Percentiles rank a stretch among this genome's conserved stretches.
phyloP scores from a whole-genome alignment of 805 yeast genomes.

The Myxozyma neglecta region DNA sequence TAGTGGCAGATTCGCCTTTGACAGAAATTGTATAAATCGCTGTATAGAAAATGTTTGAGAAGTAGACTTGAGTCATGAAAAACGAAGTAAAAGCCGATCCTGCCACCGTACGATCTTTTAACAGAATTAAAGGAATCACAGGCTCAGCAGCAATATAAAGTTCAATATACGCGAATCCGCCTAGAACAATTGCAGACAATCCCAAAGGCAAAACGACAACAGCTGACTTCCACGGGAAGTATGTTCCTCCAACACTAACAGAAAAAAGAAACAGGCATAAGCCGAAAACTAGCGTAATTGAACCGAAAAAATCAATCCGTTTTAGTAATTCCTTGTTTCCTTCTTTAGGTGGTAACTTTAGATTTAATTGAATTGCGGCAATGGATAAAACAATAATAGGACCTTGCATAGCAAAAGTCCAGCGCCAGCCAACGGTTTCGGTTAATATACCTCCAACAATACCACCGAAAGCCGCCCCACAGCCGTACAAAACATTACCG shows the following conservation, averaged over 20 bases:
- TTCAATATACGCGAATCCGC: slow-evolving; percentile 54
- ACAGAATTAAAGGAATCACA: slow-evolving; percentile 59
- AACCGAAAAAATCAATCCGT: slow-evolving; percentile 66
- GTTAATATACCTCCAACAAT: slow-evolving; percentile 55
- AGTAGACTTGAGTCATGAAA: slow-evolving; percentile 69
- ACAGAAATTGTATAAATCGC: slow-evolving; percentile 68
- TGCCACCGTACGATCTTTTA: slow-evolving; percentile 59
- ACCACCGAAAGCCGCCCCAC: slow-evolving; percentile 79
- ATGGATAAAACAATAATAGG: slow-evolving; percentile 44
- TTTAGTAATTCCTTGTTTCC: slow-evolving; percentile 49
- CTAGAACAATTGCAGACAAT: slow-evolving; percentile 41
- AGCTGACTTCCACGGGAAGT: slow-evolving; percentile 49
- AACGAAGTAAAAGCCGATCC: slow-evolving; percentile 67
- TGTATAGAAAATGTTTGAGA: slow-evolving; percentile 61
- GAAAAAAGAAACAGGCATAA: slow-evolving; percentile 59
- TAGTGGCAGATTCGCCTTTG: slow-evolving; percentile 51
- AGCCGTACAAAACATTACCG: slow-evolving; percentile 72
- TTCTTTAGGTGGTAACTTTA: slow-evolving; percentile 37
- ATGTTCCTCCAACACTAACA: slow-evolving; percentile 65
- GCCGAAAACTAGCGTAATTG: slow-evolving; percentile 56
- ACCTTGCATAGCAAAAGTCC: slow-evolving; percentile 44
- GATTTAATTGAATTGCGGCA: slow-evolving; percentile 39
- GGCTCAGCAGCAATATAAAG: slow-evolving; percentile 58
- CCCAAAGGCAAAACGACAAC: slow-evolving; percentile 43
- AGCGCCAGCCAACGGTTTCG: slow-evolving; percentile 62